phyloP scores from a whole-genome alignment of 768 basidiomycete genomes.

The Boletus reticulatus region DNA sequence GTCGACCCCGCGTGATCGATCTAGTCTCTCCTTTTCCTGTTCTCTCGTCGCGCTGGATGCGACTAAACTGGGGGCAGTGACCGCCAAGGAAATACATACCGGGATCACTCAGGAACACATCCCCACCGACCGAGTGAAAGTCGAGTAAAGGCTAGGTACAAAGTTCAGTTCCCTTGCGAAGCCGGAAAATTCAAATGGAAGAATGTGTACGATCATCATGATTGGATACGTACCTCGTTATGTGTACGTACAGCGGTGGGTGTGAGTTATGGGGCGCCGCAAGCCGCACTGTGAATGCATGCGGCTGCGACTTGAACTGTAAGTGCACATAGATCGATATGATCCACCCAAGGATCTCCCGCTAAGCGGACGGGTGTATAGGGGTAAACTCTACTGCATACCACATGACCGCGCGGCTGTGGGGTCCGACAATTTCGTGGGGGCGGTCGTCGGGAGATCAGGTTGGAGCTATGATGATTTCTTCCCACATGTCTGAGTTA shows the following conservation, averaged over 20 bases:
- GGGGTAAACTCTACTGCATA: conserved; percentile 4
- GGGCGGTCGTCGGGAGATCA: background rate
- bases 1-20: conserved; percentile 29
- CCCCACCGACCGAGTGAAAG: conserved; percentile 2
- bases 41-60: background rate
- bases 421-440: background rate
- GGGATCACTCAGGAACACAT: background rate
- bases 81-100: conserved; percentile 5
- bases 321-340: conserved; percentile 11
- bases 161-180: conserved; percentile 4
- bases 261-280: background rate
- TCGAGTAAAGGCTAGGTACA: conserved; percentile 18
- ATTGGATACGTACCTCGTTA: conserved; percentile 2
- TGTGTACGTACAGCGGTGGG: conserved; percentile 7
- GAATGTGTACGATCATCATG: conserved; percentile 6
- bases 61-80: background rate
- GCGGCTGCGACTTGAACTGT: conserved; percentile 2
- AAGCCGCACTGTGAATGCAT: background rate
- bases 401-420: background rate
- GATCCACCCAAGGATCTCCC: conserved; percentile 12
- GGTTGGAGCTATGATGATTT: background rate
- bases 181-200: conserved; percentile 2
- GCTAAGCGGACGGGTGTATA: background rate
- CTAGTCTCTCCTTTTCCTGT: conserved; percentile 14
- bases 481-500: conserved; percentile 27